Conservation (phyloP, 441 rosid genomes). For the Hura crepitans region DNA sequence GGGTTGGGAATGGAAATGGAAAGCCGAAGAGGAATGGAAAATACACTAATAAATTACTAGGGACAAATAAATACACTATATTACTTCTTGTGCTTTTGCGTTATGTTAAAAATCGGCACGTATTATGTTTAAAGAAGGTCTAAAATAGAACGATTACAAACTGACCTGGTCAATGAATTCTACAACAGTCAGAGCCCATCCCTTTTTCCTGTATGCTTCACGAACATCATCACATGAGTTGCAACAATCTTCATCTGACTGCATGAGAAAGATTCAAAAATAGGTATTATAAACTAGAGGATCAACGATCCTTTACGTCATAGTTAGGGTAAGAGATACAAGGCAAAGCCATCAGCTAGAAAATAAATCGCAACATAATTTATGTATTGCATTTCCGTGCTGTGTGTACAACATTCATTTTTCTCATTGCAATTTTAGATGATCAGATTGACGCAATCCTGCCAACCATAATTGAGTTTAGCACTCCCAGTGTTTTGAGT, state of each 20-base stretch:
- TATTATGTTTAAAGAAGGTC: not conserved
- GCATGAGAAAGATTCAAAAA: constrained; percentile 14
- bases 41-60: not conserved
- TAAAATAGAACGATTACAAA: not conserved
- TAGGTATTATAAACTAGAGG: not conserved
- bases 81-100: not conserved
- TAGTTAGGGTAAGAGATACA: not conserved
- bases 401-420: too few species aligned
- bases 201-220: constrained; percentile 87
- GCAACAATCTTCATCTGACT: constrained; percentile 89
- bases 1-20: too few species aligned
- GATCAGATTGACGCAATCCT: not conserved
- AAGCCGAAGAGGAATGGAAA: not conserved
- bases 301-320: not conserved
- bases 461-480: not conserved
- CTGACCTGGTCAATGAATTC: constrained; percentile 83
- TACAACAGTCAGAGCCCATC: constrained; percentile 75
- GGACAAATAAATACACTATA: not conserved
- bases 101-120: not conserved
- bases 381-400: not conserved
- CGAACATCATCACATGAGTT: constrained; percentile 94
- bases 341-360: not conserved
- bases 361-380: not conserved
- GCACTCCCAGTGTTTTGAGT: not conserved
- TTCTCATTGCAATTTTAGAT: not conserved